phyloP scores from a whole-genome alignment of 2,329 filamentous ascomycete species.

The Stemphylium beticola region DNA sequence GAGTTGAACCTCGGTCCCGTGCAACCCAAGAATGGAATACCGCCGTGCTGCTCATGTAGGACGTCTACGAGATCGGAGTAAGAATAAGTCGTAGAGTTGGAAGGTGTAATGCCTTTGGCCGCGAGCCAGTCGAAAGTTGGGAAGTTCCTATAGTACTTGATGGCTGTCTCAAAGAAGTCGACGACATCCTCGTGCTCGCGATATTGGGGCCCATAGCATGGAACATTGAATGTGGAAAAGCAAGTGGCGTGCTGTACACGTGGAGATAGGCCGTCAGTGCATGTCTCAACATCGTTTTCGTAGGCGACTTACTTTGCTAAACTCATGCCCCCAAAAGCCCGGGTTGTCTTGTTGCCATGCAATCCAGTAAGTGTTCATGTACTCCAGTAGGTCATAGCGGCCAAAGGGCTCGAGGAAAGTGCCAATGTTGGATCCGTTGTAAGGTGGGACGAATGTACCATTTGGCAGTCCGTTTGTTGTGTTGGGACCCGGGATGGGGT shows the following conservation, averaged over 20 bases:
- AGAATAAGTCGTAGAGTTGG: slow-evolving; percentile 64
- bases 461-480: slow-evolving; percentile 64
- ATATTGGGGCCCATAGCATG: slow-evolving; percentile 69
- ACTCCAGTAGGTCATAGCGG: slow-evolving; percentile 65
- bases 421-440: slow-evolving; percentile 63
- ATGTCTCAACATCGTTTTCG: too few relatives aligned
- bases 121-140: slow-evolving; percentile 69
- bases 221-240: slow-evolving; percentile 68
- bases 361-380: slow-evolving; percentile 72
- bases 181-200: slow-evolving; percentile 64
- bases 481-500: slow-evolving; percentile 66
- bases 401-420: slow-evolving; percentile 66
- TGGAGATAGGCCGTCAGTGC: too few relatives aligned
- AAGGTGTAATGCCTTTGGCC: slow-evolving; percentile 61
- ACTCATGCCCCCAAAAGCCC: slow-evolving; percentile 71
- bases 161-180: slow-evolving; percentile 67
- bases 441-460: slow-evolving; percentile 62
- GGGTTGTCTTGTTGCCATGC: slow-evolving; percentile 62
- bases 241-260: slow-evolving; percentile 69
- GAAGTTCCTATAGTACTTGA: slow-evolving; percentile 63
- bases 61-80: slow-evolving; percentile 60
- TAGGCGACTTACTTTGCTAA: slow-evolving; percentile 33
- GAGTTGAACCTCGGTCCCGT: slow-evolving; percentile 65
- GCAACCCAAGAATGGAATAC: slow-evolving; percentile 67
- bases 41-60: slow-evolving; percentile 59